phyloP scores from a whole-genome alignment of 495 filamentous ascomycete species.

The Trichoderma erinaceum region DNA sequence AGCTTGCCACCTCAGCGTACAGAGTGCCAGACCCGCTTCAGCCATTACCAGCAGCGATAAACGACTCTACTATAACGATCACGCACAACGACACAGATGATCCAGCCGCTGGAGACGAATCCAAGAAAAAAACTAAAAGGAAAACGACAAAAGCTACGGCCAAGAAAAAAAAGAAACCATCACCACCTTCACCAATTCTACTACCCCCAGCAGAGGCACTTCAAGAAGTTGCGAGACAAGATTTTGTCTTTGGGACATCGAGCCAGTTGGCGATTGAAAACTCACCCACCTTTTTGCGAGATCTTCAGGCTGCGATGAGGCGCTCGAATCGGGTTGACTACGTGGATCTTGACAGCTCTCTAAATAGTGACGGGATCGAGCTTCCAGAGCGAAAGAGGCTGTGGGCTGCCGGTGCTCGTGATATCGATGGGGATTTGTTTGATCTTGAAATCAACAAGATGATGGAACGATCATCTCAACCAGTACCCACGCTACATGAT shows the following conservation, averaged over 20 bases:
- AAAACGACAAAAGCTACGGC: conserved; percentile 26
- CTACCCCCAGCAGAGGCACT: conserved; percentile 69
- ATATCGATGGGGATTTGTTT: conserved; percentile 53
- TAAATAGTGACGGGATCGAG: conserved; percentile 23
- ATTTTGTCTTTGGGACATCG: conserved; percentile 86
- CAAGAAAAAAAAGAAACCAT: conserved; percentile 40
- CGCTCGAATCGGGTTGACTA: conserved; percentile 47
- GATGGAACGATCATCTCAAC: conserved; percentile 36
- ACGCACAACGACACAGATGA: conserved; percentile 22
- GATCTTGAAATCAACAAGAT: conserved; percentile 53
- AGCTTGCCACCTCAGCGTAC: conserved; percentile 75
- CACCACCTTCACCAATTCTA: conserved; percentile 44
- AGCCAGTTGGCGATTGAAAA: conserved; percentile 79
- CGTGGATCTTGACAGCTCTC: conserved; percentile 30
- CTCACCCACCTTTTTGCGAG: conserved; percentile 59
- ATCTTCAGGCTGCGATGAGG: conserved; percentile 64
- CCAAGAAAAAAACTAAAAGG: conserved; percentile 23
- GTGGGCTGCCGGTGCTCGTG: conserved; percentile 65
- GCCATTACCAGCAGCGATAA: neutral
- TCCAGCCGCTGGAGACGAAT: conserved; percentile 11
- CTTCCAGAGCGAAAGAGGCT: conserved; percentile 31
- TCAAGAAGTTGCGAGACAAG: conserved; percentile 61
- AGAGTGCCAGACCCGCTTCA: conserved; percentile 27
- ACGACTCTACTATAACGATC: neutral
- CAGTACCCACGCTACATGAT: conserved; percentile 13